Evolutionary conservation across 768 basidiomycete genomes (phyloP).

Genomic region (Baorangia bicolor): DNA sequence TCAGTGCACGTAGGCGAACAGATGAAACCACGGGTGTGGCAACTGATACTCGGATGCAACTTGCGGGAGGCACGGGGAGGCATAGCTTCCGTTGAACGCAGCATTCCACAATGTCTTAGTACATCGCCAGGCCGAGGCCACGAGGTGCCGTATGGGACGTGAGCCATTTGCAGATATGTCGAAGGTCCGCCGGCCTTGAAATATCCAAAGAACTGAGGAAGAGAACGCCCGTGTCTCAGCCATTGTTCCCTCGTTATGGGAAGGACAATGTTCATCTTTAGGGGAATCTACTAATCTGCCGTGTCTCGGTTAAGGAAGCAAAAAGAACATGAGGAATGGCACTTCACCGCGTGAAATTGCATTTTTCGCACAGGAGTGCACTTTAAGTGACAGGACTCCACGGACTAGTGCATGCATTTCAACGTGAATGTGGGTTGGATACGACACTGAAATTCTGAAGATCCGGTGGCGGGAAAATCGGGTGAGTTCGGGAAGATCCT

Average conservation of each 20-base stretch:
- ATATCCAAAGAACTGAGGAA: constrained; percentile 9
- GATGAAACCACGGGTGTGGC: constrained; percentile 25
- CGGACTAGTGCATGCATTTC: constrained; percentile 12
- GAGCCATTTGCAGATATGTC: constrained; percentile 17
- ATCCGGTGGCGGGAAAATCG: constrained; percentile 26
- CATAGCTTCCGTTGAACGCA: constrained; percentile 7
- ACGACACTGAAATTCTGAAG: constrained; percentile 15
- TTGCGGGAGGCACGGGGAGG: constrained; percentile 10
- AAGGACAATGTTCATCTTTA: constrained; percentile 29
- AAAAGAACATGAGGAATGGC: constrained; percentile 5
- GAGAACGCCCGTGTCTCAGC: constrained; percentile 14
- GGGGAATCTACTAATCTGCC: constrained; percentile 19
- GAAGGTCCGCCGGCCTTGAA: constrained; percentile 13
- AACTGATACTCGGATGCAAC: constrained; percentile 17
- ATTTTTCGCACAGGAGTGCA: constrained; percentile 12
- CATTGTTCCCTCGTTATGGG: constrained; percentile 34
- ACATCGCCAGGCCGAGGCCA: constrained; percentile 12
- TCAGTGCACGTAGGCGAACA: constrained; percentile 3
- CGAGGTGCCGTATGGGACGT: constrained; percentile 13
- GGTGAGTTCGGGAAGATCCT: constrained; percentile 17
- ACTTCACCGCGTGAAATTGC: constrained; percentile 24
- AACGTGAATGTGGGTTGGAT: not conserved
- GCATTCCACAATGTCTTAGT: constrained; percentile 9
- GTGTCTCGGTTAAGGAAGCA: constrained; percentile 22
- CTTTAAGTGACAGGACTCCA: constrained; percentile 4